Conservation (phyloP, 2,329 filamentous ascomycete species). For the Phaeosphaeriaceae sp. region DNA sequence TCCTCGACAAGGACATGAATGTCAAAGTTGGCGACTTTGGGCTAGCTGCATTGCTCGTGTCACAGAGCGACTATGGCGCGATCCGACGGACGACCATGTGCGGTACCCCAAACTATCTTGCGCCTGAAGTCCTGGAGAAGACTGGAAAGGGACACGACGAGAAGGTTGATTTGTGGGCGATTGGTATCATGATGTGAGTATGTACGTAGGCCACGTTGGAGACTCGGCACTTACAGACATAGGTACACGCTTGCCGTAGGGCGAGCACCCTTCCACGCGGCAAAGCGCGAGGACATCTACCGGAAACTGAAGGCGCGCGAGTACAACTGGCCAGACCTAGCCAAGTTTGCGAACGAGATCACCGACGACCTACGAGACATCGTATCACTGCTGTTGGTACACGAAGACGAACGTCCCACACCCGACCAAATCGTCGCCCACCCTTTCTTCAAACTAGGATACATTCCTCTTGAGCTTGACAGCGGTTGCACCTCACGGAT, state of each 20-base stretch:
- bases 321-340: constrained; percentile 78
- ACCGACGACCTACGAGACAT: constrained; percentile 79
- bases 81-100: constrained; percentile 87
- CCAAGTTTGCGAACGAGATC: constrained; percentile 73
- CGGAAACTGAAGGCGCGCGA: constrained; percentile 72
- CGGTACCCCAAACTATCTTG: constrained; percentile 97
- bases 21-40: constrained; percentile 98
- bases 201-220: neutral
- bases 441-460: constrained; percentile 79
- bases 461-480: constrained; percentile 68
- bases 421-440: constrained; percentile 83
- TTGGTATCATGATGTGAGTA: constrained; percentile 89
- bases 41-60: constrained; percentile 87
- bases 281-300: constrained; percentile 87
- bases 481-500: constrained; percentile 53
- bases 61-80: constrained; percentile 86
- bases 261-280: constrained; percentile 94
- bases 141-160: constrained; percentile 94
- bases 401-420: constrained; percentile 76
- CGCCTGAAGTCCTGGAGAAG: constrained; percentile 94
- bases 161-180: constrained; percentile 97
- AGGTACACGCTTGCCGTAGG: constrained; percentile 97
- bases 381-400: constrained; percentile 77
- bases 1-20: constrained; percentile 93
- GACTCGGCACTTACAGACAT: constrained; percentile 31